A percentile compares a stretch with the other conserved stretches of the same genome.
Conservation (phyloP, 2,329 filamentous ascomycete genomes). For the Dactylonectria estremocensis region DNA sequence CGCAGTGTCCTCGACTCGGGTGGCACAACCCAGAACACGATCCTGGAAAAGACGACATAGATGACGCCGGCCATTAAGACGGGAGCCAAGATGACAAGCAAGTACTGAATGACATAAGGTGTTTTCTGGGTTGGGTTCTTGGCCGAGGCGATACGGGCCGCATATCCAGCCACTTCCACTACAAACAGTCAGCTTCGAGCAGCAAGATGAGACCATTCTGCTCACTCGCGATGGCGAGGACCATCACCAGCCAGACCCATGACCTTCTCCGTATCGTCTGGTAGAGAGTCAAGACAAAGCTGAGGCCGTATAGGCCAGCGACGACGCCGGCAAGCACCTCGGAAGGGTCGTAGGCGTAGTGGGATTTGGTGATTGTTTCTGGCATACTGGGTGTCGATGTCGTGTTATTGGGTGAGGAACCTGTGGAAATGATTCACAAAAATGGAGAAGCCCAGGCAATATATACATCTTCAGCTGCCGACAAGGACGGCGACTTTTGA, state of each 20-base stretch:
- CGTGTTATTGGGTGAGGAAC: too few species aligned
- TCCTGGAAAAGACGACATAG: constrained; percentile 44
- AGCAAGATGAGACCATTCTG: accelerated
- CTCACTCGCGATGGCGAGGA: constrained; percentile 38
- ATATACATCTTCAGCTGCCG: neutral
- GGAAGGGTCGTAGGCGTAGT: constrained; percentile 40
- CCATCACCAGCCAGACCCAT: constrained; percentile 42
- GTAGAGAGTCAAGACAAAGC: constrained; percentile 35
- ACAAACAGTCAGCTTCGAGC: neutral
- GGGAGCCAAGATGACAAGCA: constrained; percentile 40
- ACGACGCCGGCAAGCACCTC: constrained; percentile 35
- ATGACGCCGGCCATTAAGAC: constrained; percentile 47
- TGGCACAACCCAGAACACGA: constrained; percentile 44
- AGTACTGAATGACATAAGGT: constrained; percentile 42
- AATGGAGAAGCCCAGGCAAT: neutral
- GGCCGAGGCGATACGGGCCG: constrained; percentile 35
- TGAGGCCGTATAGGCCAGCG: constrained; percentile 38
- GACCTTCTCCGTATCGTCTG: constrained; percentile 37
- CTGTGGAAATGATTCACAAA: constrained; percentile 6
- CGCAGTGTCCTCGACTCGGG: constrained; percentile 36
- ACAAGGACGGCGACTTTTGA: constrained; percentile 5
- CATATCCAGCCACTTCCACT: constrained; percentile 42
- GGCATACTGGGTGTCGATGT: constrained; percentile 22
- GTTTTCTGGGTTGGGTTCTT: constrained; percentile 33
- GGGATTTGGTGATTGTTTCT: constrained; percentile 18